Conservation (phyloP, 1,284 basidiomycete species). For the Apiotrichum gracile region DNA sequence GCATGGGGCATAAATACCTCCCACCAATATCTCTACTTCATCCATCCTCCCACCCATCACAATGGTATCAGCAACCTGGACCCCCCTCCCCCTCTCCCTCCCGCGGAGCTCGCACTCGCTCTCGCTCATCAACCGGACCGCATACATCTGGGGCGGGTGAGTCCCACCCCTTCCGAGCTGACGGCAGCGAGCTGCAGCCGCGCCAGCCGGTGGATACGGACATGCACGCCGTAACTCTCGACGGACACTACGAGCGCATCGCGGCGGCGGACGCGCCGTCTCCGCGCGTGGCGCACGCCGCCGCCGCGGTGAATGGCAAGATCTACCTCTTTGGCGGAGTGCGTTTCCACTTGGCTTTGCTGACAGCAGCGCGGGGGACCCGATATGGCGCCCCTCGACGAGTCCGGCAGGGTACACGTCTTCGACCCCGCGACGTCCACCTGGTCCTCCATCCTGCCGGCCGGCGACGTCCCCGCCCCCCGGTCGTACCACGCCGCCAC, state of each 20-base stretch:
- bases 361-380: slow-evolving; percentile 21
- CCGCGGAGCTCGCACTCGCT: slow-evolving; percentile 29
- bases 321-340: slow-evolving; percentile 36
- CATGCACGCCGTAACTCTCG: slow-evolving; percentile 23
- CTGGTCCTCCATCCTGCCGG: slow-evolving; percentile 17
- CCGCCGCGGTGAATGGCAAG: slow-evolving; percentile 12
- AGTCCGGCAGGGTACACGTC: slow-evolving; percentile 20
- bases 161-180: not conserved
- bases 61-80: too few relatives aligned
- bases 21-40: too few relatives aligned
- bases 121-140: slow-evolving; percentile 9
- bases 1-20: too few relatives aligned
- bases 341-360: slow-evolving; percentile 1
- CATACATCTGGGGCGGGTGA: slow-evolving; percentile 13
- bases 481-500: slow-evolving; percentile 24
- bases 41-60: too few relatives aligned
- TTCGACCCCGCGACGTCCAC: slow-evolving; percentile 15
- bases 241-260: slow-evolving; percentile 15
- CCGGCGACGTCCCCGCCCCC: slow-evolving; percentile 7
- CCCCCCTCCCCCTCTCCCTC: not conserved
- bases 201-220: slow-evolving; percentile 26
- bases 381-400: slow-evolving; percentile 24
- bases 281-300: slow-evolving; percentile 27
- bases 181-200: slow-evolving; percentile 16
- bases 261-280: slow-evolving; percentile 16